Conservation (phyloP, 805 yeast species). For the Ogataea allantospora region DNA sequence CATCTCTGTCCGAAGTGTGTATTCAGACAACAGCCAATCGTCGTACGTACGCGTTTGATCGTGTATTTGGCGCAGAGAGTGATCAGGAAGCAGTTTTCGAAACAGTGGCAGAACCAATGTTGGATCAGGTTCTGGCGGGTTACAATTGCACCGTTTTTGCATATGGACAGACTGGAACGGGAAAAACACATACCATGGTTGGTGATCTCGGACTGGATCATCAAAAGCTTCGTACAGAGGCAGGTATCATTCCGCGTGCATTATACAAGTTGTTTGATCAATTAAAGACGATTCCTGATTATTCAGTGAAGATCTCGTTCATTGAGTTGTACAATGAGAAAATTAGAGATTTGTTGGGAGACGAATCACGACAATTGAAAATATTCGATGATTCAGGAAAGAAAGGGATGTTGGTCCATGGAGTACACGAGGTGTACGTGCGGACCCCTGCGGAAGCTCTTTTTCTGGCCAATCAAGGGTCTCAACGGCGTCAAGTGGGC, state of each 20-base stretch:
- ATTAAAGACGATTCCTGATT: conserved; percentile 49
- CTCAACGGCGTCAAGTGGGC: conserved; percentile 66
- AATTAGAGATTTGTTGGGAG: conserved; percentile 63
- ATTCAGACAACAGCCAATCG: conserved; percentile 41
- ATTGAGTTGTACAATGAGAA: conserved; percentile 89
- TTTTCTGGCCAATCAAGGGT: conserved; percentile 52
- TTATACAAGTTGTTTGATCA: conserved; percentile 52
- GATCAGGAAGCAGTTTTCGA: conserved; percentile 68
- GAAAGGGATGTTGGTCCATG: conserved; percentile 50
- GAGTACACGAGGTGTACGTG: conserved; percentile 54
- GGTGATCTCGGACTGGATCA: conserved; percentile 54
- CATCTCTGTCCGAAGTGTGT: conserved; percentile 46
- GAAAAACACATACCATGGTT: conserved; percentile 78
- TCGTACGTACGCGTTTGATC: conserved; percentile 71
- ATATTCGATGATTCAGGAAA: conserved; percentile 50
- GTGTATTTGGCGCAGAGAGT: conserved; percentile 79
- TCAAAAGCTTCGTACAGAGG: conserved; percentile 40
- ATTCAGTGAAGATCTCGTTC: conserved; percentile 72
- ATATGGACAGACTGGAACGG: conserved; percentile 81
- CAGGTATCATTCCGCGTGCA: conserved; percentile 66
- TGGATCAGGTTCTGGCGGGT: conserved; percentile 68
- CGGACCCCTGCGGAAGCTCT: conserved; percentile 52
- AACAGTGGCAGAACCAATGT: conserved; percentile 60
- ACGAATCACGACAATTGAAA: conserved; percentile 48
- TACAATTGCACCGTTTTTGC: conserved; percentile 82